Evolutionary conservation across 345 rosid genomes (phyloP).

Genomic region (Moringa oleifera): DNA sequence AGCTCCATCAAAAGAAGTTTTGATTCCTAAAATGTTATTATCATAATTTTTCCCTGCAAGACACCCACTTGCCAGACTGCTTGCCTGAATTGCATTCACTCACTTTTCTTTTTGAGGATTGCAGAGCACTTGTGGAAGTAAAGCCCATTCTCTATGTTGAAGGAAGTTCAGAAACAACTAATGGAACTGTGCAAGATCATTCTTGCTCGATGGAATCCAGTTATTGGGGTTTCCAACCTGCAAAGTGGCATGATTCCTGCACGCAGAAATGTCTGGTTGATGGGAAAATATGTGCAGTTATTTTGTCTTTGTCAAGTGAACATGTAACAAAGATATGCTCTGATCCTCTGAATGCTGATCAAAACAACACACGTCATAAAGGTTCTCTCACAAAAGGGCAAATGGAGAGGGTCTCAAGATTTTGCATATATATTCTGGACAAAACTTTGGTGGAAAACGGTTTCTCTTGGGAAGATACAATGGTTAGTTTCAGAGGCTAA

Average conservation of each 20-base stretch:
- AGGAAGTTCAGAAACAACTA: slow-evolving; percentile 31
- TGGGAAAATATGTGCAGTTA: slow-evolving; percentile 53
- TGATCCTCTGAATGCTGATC: slow-evolving; percentile 14
- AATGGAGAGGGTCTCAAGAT: slow-evolving; percentile 46
- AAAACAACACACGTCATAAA: slow-evolving; percentile 15
- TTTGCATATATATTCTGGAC: slow-evolving; percentile 72
- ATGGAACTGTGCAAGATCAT: slow-evolving; percentile 23
- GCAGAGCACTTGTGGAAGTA: slow-evolving; percentile 85
- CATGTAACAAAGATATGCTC: slow-evolving; percentile 38
- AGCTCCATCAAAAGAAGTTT: background rate
- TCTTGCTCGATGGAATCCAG: slow-evolving; percentile 17
- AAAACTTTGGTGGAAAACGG: slow-evolving; percentile 44
- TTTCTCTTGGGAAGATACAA: slow-evolving; percentile 66
- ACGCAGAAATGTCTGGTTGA: slow-evolving; percentile 59
- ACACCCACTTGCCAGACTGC: too few species aligned
- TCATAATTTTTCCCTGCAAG: too few species aligned
- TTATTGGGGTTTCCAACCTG: slow-evolving; percentile 57
- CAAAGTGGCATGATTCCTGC: slow-evolving; percentile 78
- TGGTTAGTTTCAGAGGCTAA: slow-evolving; percentile 42
- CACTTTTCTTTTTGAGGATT: slow-evolving; percentile 14
- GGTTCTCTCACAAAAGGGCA: slow-evolving; percentile 28
- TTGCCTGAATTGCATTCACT: too few species aligned
- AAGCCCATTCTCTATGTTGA: slow-evolving; percentile 72
- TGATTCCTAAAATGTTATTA: too few species aligned
- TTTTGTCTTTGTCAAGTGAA: slow-evolving; percentile 53